Evolutionary conservation across 306 rosid species (phyloP).

Genomic region (Myrica gale): DNA sequence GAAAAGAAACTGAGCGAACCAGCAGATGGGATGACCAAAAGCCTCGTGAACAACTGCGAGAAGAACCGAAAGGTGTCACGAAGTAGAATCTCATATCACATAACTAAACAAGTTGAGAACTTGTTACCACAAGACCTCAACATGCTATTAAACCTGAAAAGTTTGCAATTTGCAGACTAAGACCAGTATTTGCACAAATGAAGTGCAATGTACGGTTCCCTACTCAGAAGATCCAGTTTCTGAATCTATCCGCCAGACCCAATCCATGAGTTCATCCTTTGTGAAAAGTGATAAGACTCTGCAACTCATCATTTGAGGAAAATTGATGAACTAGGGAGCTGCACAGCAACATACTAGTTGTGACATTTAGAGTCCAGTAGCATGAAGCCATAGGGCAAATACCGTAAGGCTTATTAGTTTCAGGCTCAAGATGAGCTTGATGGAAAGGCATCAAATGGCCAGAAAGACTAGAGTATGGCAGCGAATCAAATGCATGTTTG

Average conservation of each 20-base stretch:
- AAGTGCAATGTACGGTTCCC: neutral
- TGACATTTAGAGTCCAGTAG: no score
- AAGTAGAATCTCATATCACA: neutral
- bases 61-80: neutral
- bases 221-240: neutral
- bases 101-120: no score
- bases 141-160: neutral
- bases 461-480: neutral
- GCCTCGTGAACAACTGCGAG: neutral
- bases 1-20: neutral
- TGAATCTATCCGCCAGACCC: neutral
- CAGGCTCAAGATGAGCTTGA: neutral
- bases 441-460: conserved; percentile 6
- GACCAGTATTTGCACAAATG: neutral
- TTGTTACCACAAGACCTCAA: neutral
- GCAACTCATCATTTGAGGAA: neutral
- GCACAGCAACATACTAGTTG: no score
- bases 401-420: no score
- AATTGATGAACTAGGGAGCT: neutral
- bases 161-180: neutral
- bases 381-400: no score
- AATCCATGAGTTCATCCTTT: neutral
- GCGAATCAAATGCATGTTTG: neutral
- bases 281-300: neutral
- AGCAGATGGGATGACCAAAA: neutral